A percentile compares a stretch with the other conserved stretches of the same genome.
phyloP scores from a whole-genome alignment of 2,329 filamentous ascomycete species.

The Raffaelea ambrosiae region DNA sequence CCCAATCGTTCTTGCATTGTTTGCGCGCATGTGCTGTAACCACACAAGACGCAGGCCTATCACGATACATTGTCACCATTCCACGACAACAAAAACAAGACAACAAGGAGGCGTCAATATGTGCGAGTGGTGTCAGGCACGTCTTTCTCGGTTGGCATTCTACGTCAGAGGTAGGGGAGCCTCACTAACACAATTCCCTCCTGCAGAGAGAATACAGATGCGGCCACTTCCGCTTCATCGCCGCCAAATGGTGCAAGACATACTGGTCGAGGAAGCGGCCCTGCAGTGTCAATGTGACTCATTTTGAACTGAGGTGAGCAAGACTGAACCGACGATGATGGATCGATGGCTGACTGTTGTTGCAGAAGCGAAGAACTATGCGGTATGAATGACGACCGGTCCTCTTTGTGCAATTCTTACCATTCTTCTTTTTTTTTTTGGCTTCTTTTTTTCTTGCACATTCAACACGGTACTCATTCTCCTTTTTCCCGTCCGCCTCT shows the following conservation, averaged over 20 bases:
- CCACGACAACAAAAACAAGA: too few species aligned
- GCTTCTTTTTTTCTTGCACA: too few species aligned
- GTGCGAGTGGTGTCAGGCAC: constrained; percentile 5
- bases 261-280: constrained; percentile 3
- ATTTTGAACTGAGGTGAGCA: not conserved
- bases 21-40: too few species aligned
- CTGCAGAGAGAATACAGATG: constrained; percentile 19
- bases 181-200: not conserved
- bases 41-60: too few species aligned
- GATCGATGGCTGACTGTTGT: not conserved
- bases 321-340: not conserved
- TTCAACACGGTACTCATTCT: too few species aligned
- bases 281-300: constrained; percentile 1
- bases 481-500: not conserved
- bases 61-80: too few species aligned
- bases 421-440: not conserved
- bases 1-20: too few species aligned
- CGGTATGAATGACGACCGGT: not conserved
- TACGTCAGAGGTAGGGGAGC: too few species aligned
- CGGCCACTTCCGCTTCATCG: constrained; percentile 23
- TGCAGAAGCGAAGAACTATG: not conserved
- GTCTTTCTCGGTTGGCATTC: not conserved
- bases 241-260: constrained; percentile 20
- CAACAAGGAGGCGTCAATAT: too few species aligned
- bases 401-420: not conserved